phyloP scores from a whole-genome alignment of 2,329 filamentous ascomycete genomes.

The Hypocrella siamensis region DNA sequence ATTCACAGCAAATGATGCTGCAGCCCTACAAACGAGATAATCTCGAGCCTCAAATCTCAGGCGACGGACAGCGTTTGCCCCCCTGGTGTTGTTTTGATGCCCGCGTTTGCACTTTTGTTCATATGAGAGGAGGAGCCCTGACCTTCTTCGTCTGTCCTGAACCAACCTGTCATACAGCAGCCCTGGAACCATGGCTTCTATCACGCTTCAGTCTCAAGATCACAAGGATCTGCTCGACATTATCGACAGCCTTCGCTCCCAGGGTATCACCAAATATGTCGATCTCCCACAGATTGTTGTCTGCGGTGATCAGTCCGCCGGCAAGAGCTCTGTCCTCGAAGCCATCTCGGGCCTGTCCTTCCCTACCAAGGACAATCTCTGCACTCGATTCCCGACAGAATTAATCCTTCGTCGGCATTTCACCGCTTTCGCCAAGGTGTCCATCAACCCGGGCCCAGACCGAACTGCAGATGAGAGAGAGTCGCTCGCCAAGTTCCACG shows the following conservation, averaged over 20 bases:
- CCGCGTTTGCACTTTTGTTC: too few species aligned
- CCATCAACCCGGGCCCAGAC: conserved; percentile 14
- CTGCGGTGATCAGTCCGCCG: conserved; percentile 44
- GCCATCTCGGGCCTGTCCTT: conserved; percentile 47
- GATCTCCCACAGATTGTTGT: conserved; percentile 35
- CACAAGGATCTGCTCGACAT: conserved; percentile 7
- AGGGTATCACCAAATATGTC: conserved; percentile 10
- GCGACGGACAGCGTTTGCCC: too few species aligned
- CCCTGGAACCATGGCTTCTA: conserved; percentile 5
- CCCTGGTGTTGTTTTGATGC: too few species aligned
- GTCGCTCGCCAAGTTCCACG: conserved; percentile 1
- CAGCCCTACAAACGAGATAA: too few species aligned
- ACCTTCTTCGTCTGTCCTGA: too few species aligned
- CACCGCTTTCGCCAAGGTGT: conserved; percentile 16
- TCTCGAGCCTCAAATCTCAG: too few species aligned
- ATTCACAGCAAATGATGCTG: too few species aligned
- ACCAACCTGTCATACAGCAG: too few species aligned
- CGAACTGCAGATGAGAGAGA: conserved; percentile 11
- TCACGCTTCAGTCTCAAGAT: conserved; percentile 4
- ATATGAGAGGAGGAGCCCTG: too few species aligned
- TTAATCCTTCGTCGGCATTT: conserved; percentile 34
- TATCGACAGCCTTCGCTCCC: conserved; percentile 6
- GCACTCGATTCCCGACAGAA: conserved; percentile 49
- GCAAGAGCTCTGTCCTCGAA: conserved; percentile 50
- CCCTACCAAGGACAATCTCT: conserved; percentile 39